Conservation (phyloP, 1,139 yeast species). For the Saccharomyces pastorianus region DNA sequence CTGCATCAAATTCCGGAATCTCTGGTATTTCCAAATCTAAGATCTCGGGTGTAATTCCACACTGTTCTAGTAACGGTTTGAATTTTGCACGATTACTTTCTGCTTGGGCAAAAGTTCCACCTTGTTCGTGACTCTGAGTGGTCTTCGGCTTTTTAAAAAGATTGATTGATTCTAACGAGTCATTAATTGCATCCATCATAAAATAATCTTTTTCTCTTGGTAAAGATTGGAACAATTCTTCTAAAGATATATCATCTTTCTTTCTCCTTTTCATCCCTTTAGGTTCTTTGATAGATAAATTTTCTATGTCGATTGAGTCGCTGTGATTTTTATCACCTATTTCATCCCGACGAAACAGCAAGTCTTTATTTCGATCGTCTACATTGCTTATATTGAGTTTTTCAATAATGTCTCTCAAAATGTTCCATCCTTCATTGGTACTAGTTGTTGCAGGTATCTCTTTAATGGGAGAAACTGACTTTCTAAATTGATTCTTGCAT, state of each 20-base stretch:
- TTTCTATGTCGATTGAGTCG: slow-evolving; percentile 21
- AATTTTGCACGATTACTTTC: slow-evolving; percentile 26
- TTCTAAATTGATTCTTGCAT: slow-evolving; percentile 11
- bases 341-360: not conserved
- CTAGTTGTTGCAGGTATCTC: slow-evolving; percentile 10
- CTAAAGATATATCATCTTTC: slow-evolving; percentile 3
- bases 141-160: not conserved
- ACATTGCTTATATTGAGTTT: slow-evolving; percentile 7
- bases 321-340: slow-evolving; percentile 11
- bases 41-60: slow-evolving; percentile 12
- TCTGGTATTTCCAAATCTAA: slow-evolving; percentile 13
- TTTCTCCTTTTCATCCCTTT: slow-evolving; percentile 18
- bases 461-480: slow-evolving; percentile 24
- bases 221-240: slow-evolving; percentile 5
- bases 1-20: slow-evolving; percentile 15
- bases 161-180: not conserved
- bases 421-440: slow-evolving; percentile 18
- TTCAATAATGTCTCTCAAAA: slow-evolving; percentile 17
- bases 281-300: slow-evolving; percentile 14
- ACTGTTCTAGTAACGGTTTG: slow-evolving; percentile 14
- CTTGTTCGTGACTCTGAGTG: not conserved
- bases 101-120: slow-evolving; percentile 15
- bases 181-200: not conserved
- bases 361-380: slow-evolving; percentile 6
- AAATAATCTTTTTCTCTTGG: slow-evolving; percentile 4